These are phyloP conservation scores for Polygonum aviculare DNA, from an alignment of 148 eudicot species.

Conservation along the genomic window DNA sequence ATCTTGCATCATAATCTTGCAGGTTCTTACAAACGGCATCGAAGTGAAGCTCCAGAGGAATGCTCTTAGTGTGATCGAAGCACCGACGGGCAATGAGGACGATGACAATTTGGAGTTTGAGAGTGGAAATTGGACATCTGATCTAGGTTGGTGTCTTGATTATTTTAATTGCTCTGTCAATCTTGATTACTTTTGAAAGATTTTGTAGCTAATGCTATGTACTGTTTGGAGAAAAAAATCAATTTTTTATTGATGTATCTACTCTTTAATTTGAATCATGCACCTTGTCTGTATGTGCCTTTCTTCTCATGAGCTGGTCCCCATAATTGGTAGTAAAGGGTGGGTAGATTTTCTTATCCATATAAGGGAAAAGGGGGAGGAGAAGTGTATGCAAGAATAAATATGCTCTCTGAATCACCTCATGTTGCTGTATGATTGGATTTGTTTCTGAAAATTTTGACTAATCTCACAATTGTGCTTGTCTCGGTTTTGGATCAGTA, in stretches of 20 bases:
- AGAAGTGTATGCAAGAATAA: background rate
- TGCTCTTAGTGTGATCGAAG: conserved; percentile 61
- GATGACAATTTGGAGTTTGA: conserved; percentile 58
- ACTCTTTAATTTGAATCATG: conserved; percentile 1
- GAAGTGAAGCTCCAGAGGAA: conserved; percentile 67
- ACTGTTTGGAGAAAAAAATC: background rate
- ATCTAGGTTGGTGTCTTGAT: conserved; percentile 30
- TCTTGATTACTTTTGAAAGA: conserved; percentile 1
- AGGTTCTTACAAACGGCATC: conserved; percentile 71
- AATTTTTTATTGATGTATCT: background rate
- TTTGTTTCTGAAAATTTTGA: background rate
- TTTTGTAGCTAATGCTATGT: background rate
- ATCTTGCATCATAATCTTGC: background rate
- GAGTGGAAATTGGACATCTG: conserved; percentile 42
- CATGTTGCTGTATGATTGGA: background rate
- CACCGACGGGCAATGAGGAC: conserved; percentile 68
- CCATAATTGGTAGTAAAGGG: conserved; percentile 5
- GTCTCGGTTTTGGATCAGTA: conserved; percentile 9
- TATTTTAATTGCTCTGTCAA: background rate
- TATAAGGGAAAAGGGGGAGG: background rate
- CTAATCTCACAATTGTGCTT: background rate
- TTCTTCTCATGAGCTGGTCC: conserved; percentile 5
- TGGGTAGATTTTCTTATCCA: background rate
- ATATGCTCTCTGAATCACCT: conserved; percentile 13
- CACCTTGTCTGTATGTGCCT: background rate